phyloP scores from a whole-genome alignment of 495 filamentous ascomycete species.

The Daldinia decipiens region DNA sequence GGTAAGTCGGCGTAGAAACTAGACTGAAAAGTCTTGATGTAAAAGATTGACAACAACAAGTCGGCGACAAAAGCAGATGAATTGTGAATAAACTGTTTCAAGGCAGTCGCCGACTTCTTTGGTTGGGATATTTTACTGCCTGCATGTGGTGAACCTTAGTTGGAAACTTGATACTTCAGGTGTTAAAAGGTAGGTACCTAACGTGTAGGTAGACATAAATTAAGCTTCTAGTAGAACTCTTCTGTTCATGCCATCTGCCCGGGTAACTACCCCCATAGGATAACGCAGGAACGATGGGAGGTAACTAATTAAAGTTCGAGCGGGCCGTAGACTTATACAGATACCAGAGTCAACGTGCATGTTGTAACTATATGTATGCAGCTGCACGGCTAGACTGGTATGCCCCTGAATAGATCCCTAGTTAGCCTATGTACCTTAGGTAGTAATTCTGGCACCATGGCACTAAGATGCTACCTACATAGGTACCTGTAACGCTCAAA shows the following conservation, averaged over 20 bases:
- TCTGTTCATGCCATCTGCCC: background rate
- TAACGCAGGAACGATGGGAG: too few relatives aligned
- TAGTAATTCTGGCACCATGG: background rate
- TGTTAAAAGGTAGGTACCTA: background rate
- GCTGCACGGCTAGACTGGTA: too few relatives aligned
- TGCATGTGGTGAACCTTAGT: background rate
- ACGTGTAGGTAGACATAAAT: background rate
- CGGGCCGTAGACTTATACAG: too few relatives aligned
- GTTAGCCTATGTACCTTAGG: too few relatives aligned
- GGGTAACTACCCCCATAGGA: too few relatives aligned
- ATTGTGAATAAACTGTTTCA: background rate
- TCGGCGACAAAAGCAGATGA: too few relatives aligned
- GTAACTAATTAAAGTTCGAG: too few relatives aligned
- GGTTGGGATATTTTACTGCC: background rate
- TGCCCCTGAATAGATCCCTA: too few relatives aligned
- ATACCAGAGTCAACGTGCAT: too few relatives aligned
- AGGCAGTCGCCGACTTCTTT: background rate
- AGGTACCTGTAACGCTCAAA: conserved; percentile 1
- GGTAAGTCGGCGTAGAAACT: background rate
- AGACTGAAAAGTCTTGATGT: background rate
- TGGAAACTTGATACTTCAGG: background rate
- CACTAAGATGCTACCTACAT: conserved; percentile 21
- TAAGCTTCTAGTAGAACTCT: background rate
- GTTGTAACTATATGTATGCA: too few relatives aligned
- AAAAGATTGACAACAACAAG: too few relatives aligned